Conservation (phyloP, 2,329 filamentous ascomycete species). For the Aspergillus bombycis region DNA sequence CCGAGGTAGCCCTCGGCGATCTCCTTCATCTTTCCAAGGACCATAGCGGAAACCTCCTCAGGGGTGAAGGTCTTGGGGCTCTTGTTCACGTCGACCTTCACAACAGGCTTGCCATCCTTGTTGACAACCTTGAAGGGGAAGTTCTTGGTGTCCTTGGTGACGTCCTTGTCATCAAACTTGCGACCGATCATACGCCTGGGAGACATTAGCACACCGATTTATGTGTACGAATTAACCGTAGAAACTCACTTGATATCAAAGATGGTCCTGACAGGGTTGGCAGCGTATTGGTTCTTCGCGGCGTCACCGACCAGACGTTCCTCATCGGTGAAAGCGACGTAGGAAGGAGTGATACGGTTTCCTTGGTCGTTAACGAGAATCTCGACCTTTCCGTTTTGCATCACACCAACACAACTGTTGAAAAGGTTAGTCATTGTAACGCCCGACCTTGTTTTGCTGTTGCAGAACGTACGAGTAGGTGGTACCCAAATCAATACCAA, state of each 20-base stretch:
- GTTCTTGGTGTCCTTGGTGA: conserved; percentile 94
- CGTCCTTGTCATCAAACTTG: conserved; percentile 80
- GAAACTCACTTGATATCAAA: conserved; percentile 80
- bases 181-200: conserved; percentile 79
- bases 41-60: conserved; percentile 69
- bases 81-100: conserved; percentile 68
- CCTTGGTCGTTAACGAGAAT: conserved; percentile 96
- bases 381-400: conserved; percentile 93
- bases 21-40: conserved; percentile 69
- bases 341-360: conserved; percentile 94
- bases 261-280: conserved; percentile 76
- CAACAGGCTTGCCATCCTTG: conserved; percentile 86
- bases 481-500: conserved; percentile 94
- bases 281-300: conserved; percentile 90
- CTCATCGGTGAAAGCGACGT: conserved; percentile 95
- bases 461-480: conserved; percentile 61
- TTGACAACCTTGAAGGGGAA: conserved; percentile 94
- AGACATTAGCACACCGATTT: neutral
- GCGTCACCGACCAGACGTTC: conserved; percentile 97
- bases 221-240: neutral
- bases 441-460: neutral
- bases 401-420: conserved; percentile 88
- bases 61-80: conserved; percentile 65
- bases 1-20: conserved; percentile 65
- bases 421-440: conserved; percentile 19